Percentiles rank a stretch among this genome's conserved stretches.
Evolutionary conservation across 805 yeast genomes (phyloP).

Genomic region (Maudiozyma bulderi): DNA sequence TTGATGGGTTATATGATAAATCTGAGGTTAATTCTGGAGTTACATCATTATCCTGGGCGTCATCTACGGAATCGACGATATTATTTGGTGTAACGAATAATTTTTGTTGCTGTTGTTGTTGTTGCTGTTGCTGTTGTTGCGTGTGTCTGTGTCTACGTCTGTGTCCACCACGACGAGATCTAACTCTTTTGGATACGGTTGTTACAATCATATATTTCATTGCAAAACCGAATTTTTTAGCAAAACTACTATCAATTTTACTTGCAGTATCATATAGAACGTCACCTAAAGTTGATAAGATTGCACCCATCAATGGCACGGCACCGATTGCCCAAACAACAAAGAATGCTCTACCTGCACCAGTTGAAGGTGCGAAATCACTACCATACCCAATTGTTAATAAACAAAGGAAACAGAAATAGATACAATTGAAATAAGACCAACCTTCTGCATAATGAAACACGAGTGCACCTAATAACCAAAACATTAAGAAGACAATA

Average conservation of each 20-base stretch:
- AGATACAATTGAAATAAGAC: conserved; percentile 62
- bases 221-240: conserved; percentile 8
- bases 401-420: conserved; percentile 66
- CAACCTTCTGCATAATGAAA: conserved; percentile 57
- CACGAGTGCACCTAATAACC: conserved; percentile 65
- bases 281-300: conserved; percentile 67
- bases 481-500: conserved; percentile 42
- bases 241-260: conserved; percentile 13
- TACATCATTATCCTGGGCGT: conserved; percentile 3
- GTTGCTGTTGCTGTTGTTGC: neutral
- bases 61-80: conserved; percentile 3
- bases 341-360: conserved; percentile 65
- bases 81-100: conserved; percentile 1
- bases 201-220: conserved; percentile 7
- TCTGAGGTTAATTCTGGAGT: neutral
- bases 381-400: conserved; percentile 88
- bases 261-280: conserved; percentile 17
- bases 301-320: conserved; percentile 77
- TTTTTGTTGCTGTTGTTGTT: neutral
- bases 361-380: conserved; percentile 50
- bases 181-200: neutral
- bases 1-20: neutral
- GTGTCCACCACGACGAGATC: neutral
- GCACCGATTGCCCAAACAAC: conserved; percentile 75
- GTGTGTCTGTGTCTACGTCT: neutral